Percentiles rank a stretch among this genome's conserved stretches.
Evolutionary conservation across 2,329 filamentous ascomycete species (phyloP).

Genomic region (Cladosporium halotolerans): DNA sequence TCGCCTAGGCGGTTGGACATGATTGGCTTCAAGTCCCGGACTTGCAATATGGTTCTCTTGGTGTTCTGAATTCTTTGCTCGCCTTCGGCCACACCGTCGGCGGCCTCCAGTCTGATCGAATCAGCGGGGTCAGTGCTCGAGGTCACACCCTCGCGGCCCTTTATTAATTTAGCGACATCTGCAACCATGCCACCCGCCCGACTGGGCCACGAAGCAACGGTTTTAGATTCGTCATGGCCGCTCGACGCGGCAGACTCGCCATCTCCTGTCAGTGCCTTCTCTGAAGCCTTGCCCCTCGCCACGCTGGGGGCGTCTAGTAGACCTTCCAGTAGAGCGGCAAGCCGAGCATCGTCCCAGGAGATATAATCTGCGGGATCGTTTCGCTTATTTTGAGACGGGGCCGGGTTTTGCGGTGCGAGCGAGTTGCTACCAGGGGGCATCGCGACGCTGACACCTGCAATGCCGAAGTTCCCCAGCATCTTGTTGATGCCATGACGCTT

Average conservation of each 20-base stretch:
- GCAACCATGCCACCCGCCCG: neutral
- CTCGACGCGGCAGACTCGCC: neutral
- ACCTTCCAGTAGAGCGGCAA: conserved; percentile 25
- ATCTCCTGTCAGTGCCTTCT: neutral
- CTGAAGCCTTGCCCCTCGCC: neutral
- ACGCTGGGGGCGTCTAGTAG: conserved; percentile 25
- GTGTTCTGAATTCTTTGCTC: neutral
- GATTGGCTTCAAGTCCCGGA: conserved; percentile 75
- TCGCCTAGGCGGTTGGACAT: conserved; percentile 62
- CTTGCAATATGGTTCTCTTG: conserved; percentile 55
- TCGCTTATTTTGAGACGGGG: conserved; percentile 3
- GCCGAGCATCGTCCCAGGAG: conserved; percentile 26
- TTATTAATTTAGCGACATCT: neutral
- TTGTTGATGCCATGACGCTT: conserved; percentile 16
- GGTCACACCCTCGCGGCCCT: neutral
- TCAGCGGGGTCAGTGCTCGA: neutral
- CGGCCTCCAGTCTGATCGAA: neutral
- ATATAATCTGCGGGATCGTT: conserved; percentile 10
- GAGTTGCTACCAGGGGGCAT: conserved; percentile 3
- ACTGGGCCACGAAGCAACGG: neutral
- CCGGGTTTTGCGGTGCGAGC: neutral
- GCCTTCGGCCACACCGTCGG: neutral
- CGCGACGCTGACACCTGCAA: conserved; percentile 17
- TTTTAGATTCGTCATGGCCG: neutral
- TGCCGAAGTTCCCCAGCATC: conserved; percentile 20